Percentiles rank a stretch among this genome's conserved stretches.
Evolutionary conservation across 352 stramenopile species (phyloP).

Genomic region (Globisporangium spiculum): DNA sequence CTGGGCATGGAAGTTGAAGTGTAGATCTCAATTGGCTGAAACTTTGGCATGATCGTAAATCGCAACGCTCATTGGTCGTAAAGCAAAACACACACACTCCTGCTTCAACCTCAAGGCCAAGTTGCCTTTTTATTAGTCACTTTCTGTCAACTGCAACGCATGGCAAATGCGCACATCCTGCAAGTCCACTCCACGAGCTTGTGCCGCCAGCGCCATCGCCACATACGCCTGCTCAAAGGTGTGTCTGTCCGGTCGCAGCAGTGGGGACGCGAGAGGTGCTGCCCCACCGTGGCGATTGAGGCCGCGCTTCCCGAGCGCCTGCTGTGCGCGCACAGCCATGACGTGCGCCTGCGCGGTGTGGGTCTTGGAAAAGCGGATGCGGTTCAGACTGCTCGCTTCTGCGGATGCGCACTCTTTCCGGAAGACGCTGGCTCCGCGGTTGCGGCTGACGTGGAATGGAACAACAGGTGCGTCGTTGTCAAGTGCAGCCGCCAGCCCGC

Average conservation of each 20-base stretch:
- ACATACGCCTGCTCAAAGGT: constrained; percentile 22
- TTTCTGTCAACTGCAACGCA: background rate
- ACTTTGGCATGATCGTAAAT: no score
- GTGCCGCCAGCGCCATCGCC: constrained; percentile 2
- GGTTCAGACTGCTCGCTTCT: constrained; percentile 25
- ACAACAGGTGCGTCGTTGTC: constrained; percentile 9
- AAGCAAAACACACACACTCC: background rate
- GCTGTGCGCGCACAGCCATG: constrained; percentile 38
- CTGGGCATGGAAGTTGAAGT: no score
- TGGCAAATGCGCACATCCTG: background rate
- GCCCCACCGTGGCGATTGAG: background rate
- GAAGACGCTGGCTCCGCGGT: constrained; percentile 50
- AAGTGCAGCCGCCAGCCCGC: constrained; percentile 41
- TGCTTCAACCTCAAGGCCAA: background rate
- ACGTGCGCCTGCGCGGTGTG: constrained; percentile 34
- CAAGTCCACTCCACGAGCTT: background rate
- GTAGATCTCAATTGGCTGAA: no score
- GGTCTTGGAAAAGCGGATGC: constrained; percentile 46
- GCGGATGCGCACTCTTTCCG: constrained; percentile 43
- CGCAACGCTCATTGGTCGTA: background rate
- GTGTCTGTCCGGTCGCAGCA: constrained; percentile 33
- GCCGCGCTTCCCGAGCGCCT: constrained; percentile 37
- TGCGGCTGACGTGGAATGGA: constrained; percentile 30
- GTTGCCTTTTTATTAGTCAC: background rate
- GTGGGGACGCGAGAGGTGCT: constrained; percentile 23